A percentile compares a stretch with the other conserved stretches of the same genome.
Evolutionary conservation across 495 filamentous ascomycete genomes (phyloP).

Genomic region (Hypomontagnella monticulosa): DNA sequence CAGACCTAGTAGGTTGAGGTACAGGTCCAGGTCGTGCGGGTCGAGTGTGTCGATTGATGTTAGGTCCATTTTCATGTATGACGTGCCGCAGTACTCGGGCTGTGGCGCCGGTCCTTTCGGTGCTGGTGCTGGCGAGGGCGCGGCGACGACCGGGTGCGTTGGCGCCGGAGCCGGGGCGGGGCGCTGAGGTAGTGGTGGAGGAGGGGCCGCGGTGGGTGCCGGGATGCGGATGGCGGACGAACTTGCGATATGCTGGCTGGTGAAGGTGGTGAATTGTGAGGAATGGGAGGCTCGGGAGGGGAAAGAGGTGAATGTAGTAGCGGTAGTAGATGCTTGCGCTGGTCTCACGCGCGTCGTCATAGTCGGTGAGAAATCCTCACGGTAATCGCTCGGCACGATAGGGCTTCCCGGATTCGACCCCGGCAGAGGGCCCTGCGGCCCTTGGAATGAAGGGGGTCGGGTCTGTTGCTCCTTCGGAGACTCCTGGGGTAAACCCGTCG

Average conservation of each 20-base stretch:
- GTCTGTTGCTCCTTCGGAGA: constrained; percentile 37
- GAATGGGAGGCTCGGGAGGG: background rate
- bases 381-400: background rate
- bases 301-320: constrained; percentile 2
- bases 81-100: constrained; percentile 23
- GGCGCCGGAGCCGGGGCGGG: background rate
- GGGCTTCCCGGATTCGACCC: constrained; percentile 15
- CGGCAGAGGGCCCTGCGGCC: constrained; percentile 3
- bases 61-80: constrained; percentile 36
- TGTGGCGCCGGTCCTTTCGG: background rate
- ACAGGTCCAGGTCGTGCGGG: constrained; percentile 22
- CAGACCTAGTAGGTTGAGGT: constrained; percentile 13
- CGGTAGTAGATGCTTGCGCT: background rate
- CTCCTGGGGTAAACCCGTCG: constrained; percentile 2
- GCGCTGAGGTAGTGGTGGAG: background rate
- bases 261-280: background rate
- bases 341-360: constrained; percentile 12
- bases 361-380: background rate
- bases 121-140: background rate
- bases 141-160: background rate
- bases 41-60: constrained; percentile 23
- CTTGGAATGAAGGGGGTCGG: constrained; percentile 10
- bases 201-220: background rate
- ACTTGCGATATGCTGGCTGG: background rate
- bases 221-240: background rate